A percentile compares a stretch with the other conserved stretches of the same genome.
Conservation (phyloP, 352 stramenopile species). For the Phytophthora brassicae region DNA sequence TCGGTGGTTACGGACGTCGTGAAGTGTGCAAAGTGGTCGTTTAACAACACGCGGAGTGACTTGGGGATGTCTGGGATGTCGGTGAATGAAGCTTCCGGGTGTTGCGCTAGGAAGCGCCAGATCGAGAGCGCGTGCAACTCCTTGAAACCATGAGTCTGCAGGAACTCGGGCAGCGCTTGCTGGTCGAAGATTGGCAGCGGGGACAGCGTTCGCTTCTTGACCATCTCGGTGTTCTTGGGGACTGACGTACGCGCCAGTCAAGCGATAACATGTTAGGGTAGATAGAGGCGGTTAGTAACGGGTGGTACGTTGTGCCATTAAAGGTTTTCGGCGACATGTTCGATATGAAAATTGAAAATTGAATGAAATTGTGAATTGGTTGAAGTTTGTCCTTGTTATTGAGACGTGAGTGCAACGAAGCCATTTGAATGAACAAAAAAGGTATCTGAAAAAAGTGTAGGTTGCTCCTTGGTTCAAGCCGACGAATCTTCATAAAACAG, state of each 20-base stretch:
- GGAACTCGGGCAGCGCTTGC: conserved; percentile 61
- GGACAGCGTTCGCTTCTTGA: conserved; percentile 82
- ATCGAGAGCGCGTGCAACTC: conserved; percentile 73
- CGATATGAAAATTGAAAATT: no score
- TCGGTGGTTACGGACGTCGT: conserved; percentile 77
- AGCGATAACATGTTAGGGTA: background rate
- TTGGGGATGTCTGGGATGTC: conserved; percentile 67
- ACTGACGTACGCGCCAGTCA: no score
- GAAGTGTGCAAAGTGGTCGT: conserved; percentile 76
- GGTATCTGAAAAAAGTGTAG: no score
- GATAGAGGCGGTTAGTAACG: background rate
- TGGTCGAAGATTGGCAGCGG: conserved; percentile 80
- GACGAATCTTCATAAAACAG: no score
- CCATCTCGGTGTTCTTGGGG: conserved; percentile 39
- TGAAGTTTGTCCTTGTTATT: no score
- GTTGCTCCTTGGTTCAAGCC: no score
- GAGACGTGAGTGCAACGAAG: no score
- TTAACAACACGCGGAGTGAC: conserved; percentile 53
- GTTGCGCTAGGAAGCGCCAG: conserved; percentile 70
- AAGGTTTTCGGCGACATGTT: no score
- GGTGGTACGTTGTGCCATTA: background rate
- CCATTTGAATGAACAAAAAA: no score
- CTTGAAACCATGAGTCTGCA: conserved; percentile 70
- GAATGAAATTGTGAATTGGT: no score
- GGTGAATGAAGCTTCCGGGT: conserved; percentile 55